A percentile compares a stretch with the other conserved stretches of the same genome.
Evolutionary conservation across 163 green algal species (phyloP).

Genomic region (Scenedesmus sp.): DNA sequence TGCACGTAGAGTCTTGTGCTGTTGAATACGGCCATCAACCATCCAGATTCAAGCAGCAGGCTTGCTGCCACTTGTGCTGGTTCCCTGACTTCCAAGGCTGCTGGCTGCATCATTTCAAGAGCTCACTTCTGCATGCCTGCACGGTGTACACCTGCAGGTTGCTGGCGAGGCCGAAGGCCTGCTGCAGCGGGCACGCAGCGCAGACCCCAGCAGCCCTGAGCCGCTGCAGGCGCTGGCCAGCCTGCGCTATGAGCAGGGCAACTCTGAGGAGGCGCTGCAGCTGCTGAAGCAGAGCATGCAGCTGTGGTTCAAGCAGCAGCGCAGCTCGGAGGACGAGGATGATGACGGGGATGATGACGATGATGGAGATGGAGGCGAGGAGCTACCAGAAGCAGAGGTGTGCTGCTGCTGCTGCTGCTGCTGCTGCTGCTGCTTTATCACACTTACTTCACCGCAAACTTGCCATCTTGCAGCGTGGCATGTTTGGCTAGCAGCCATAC

Average conservation of each 20-base stretch:
- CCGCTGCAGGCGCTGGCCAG: constrained; percentile 78
- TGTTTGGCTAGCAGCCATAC: no score
- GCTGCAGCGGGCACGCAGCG: constrained; percentile 64
- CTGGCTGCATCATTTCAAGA: neutral
- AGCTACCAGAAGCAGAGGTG: constrained; percentile 10
- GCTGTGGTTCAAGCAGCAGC: constrained; percentile 73
- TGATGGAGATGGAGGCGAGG: neutral
- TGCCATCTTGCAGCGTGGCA: no score
- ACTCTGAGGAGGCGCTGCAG: constrained; percentile 75
- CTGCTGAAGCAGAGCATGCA: constrained; percentile 78
- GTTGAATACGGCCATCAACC: neutral
- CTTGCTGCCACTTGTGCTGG: neutral
- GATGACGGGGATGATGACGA: constrained; percentile 57
- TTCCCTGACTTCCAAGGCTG: neutral
- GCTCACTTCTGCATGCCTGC: neutral
- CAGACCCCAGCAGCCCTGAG: constrained; percentile 75
- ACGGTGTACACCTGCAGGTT: constrained; percentile 24
- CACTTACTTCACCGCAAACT: no score
- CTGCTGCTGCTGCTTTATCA: neutral
- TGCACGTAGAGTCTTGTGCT: neutral
- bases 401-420: constrained; percentile 7
- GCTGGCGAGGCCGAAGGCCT: constrained; percentile 67
- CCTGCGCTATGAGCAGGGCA: constrained; percentile 76
- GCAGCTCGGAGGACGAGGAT: constrained; percentile 56
- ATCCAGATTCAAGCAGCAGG: neutral